These are phyloP conservation scores for Hypoxylon cercidicola DNA, from an alignment of 495 filamentous ascomycete genomes.

Conservation along the genomic window DNA sequence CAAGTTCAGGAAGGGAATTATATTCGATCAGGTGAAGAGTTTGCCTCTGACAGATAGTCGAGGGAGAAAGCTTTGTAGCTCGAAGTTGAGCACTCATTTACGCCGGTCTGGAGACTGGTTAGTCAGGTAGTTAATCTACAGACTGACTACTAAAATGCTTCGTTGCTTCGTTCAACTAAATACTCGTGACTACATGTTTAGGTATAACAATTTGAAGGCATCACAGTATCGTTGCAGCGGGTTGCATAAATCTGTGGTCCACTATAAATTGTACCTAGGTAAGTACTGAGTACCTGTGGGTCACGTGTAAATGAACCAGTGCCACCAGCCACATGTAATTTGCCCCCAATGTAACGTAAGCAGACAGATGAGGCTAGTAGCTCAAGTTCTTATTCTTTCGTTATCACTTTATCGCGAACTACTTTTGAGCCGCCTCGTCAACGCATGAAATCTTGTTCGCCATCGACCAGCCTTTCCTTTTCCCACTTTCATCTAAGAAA, in stretches of 20 bases:
- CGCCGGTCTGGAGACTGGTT: constrained; percentile 20
- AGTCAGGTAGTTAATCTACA: constrained; percentile 30
- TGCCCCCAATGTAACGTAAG: background rate
- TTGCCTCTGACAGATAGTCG: constrained; percentile 19
- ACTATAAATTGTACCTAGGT: no score
- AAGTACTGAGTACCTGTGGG: no score
- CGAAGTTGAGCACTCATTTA: constrained; percentile 23
- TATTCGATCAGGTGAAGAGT: constrained; percentile 12
- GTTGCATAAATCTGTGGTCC: no score
- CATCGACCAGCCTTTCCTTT: constrained; percentile 20
- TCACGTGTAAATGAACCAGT: no score
- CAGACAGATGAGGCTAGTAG: background rate
- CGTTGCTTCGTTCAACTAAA: background rate
- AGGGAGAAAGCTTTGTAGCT: constrained; percentile 15
- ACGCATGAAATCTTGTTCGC: constrained; percentile 35
- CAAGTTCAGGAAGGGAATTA: constrained; percentile 21
- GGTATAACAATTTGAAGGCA: background rate
- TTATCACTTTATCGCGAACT: constrained; percentile 26
- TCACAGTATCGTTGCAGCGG: background rate
- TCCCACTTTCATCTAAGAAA: constrained; percentile 39
- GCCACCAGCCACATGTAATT: no score
- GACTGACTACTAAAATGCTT: constrained; percentile 18
- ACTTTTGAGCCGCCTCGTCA: constrained; percentile 19
- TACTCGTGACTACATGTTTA: background rate
- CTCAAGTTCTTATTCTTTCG: constrained; percentile 5